These are phyloP conservation scores for Nitzschia putrida DNA, from an alignment of 108 stramenopile genomes.

Conservation along the genomic window DNA sequence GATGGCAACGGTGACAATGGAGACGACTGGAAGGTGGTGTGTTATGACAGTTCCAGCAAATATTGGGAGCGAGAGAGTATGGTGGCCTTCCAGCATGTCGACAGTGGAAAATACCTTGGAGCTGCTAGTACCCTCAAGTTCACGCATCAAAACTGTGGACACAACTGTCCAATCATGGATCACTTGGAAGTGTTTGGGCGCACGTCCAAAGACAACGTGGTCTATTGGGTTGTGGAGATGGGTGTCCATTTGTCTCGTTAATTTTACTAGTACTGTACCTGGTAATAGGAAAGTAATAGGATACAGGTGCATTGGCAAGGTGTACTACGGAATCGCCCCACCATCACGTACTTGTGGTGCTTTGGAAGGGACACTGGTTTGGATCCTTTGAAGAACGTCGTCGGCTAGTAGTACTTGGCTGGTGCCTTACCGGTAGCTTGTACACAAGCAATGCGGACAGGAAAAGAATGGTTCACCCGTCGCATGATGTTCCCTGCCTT, in stretches of 20 bases:
- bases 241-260: slow-evolving; percentile 74
- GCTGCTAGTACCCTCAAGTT: slow-evolving; percentile 62
- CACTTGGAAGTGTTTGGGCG: slow-evolving; percentile 80
- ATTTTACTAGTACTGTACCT: too few species aligned
- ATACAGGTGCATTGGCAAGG: too few species aligned
- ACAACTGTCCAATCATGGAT: slow-evolving; percentile 82
- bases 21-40: slow-evolving; percentile 79
- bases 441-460: too few species aligned
- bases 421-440: too few species aligned
- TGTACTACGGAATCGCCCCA: too few species aligned
- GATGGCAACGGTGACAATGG: slow-evolving; percentile 76
- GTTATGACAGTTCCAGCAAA: slow-evolving; percentile 22
- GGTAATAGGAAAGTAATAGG: too few species aligned
- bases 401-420: too few species aligned
- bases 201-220: slow-evolving; percentile 53
- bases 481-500: too few species aligned
- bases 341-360: too few species aligned
- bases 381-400: too few species aligned
- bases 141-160: slow-evolving; percentile 73
- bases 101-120: slow-evolving; percentile 61
- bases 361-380: too few species aligned
- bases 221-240: slow-evolving; percentile 57
- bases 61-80: slow-evolving; percentile 61
- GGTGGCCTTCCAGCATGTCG: slow-evolving; percentile 60
- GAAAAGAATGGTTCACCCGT: too few species aligned